Base-by-base conservation (phyloP, 176 grass and related monocot genomes). In the Themeda triandra region DNA sequence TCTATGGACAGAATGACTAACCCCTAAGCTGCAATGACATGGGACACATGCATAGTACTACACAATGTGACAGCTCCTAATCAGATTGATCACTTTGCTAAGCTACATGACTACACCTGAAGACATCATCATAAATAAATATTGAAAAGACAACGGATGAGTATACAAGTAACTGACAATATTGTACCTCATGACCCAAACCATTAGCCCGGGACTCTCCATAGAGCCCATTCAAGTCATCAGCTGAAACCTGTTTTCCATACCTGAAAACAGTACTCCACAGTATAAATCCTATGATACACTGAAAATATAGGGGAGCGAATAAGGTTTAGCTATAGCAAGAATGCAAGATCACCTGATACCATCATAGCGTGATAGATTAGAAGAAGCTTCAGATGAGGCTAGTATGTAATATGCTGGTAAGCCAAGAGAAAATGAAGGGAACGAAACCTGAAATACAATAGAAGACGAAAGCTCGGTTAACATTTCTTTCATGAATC, bases 361-460 rank as follows among this genome's bases (percentile, higher is more conserved):
- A 87, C 96, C 93, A 88, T 98, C 96, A 85, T 98, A 98, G 42
- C 96, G 92, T 85, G 96, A 90, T 32, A 98, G 85, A 90, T 98
- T 98, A 83, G 96, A 98, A 71, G 95, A 98, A 25, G 96, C 91
- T 93, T 98, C 96, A 31, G 96, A 98, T 71, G 80, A 98, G 54
- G 92, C 92, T 70, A 98, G 89, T 84, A 98, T 90, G 82, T 90
- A 95, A 83, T 98, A 98, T 72, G 96, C 92, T 69, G 96, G 96
- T 80, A 98, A 83, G 66, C 96, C 92, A 83, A 98, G 89, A 86
- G 86, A 91, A 90, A 98, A 98, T 48, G 89, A 98, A 88, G 96
- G 89, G 77, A 98, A 59, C 49, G 96, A 95, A 77, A 98, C 85
- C 96, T 98, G 69, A 84, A 75, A 86, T 71, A 59, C 6, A 53